Percentiles rank a stretch among this genome's conserved stretches.
Conservation (phyloP, 2,329 filamentous ascomycete genomes). For the Passalora sequoiae region DNA sequence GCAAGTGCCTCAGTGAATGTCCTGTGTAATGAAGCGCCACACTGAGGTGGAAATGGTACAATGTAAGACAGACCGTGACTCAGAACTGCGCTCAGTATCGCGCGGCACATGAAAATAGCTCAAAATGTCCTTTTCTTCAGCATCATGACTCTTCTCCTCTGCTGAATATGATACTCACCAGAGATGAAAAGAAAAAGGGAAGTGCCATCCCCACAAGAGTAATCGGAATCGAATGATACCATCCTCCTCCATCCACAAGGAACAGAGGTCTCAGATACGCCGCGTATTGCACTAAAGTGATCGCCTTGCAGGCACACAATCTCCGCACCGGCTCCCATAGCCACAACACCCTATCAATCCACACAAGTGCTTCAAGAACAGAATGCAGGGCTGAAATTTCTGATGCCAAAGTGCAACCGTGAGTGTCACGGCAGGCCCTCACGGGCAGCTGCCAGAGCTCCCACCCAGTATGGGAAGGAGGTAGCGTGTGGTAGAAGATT, state of each 20-base stretch:
- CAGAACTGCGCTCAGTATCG: too few relatives aligned
- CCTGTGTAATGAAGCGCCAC: too few relatives aligned
- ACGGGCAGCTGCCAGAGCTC: slow-evolving; percentile 61
- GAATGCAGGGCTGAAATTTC: slow-evolving; percentile 67
- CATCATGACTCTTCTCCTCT: slow-evolving; percentile 35
- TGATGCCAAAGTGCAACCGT: slow-evolving; percentile 84
- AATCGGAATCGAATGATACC: slow-evolving; percentile 88
- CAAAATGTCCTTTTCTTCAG: slow-evolving; percentile 29
- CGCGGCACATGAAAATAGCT: too few relatives aligned
- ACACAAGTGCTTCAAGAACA: too few relatives aligned
- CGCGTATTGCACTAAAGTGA: slow-evolving; percentile 95
- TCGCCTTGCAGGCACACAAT: slow-evolving; percentile 60
- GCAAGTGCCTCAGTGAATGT: too few relatives aligned
- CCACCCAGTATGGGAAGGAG: slow-evolving; percentile 14
- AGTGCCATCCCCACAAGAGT: slow-evolving; percentile 78
- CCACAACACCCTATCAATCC: too few relatives aligned
- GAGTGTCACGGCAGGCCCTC: slow-evolving; percentile 77
- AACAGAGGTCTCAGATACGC: slow-evolving; percentile 53
- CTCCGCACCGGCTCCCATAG: slow-evolving; percentile 94
- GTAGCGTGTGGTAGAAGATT: slow-evolving; percentile 64
- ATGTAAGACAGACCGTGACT: too few relatives aligned
- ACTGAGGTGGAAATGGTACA: too few relatives aligned
- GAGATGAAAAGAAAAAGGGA: slow-evolving; percentile 46
- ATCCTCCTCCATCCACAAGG: slow-evolving; percentile 32
- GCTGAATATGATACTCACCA: slow-evolving; percentile 41